A percentile compares a stretch with the other conserved stretches of the same genome.
phyloP scores from a whole-genome alignment of 768 basidiomycete species.

The Podaxis rugospora region DNA sequence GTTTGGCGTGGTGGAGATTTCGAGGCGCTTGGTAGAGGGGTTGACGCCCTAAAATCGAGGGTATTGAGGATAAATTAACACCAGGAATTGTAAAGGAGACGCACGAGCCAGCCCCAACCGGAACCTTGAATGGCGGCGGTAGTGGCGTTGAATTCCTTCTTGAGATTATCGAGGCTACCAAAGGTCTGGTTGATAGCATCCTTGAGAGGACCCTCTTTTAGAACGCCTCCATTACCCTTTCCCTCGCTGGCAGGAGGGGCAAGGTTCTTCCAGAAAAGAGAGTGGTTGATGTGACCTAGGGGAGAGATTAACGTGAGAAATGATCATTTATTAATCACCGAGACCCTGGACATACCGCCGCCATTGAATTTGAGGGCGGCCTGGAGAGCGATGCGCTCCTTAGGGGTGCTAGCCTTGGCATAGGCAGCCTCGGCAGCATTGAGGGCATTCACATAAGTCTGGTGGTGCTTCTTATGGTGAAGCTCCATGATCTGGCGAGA shows the following conservation, averaged over 20 bases:
- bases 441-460: constrained; percentile 90
- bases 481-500: constrained; percentile 90
- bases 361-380: constrained; percentile 96
- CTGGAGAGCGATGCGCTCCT: constrained; percentile 81
- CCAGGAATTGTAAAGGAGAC: constrained; percentile 17
- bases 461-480: constrained; percentile 90
- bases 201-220: constrained; percentile 66
- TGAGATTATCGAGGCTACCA: constrained; percentile 82
- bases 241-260: constrained; percentile 48
- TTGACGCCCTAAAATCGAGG: constrained; percentile 58
- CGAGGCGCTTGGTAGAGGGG: constrained; percentile 62
- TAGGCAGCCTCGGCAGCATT: constrained; percentile 92
- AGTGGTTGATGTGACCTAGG: constrained; percentile 88
- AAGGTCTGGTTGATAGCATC: constrained; percentile 76
- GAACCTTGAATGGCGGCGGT: constrained; percentile 94
- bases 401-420: constrained; percentile 55
- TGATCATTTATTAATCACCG: background rate
- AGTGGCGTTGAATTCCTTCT: constrained; percentile 79
- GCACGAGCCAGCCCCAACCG: constrained; percentile 97
- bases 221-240: constrained; percentile 55
- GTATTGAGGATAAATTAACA: background rate
- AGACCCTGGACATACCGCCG: constrained; percentile 53
- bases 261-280: constrained; percentile 97
- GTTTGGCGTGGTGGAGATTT: constrained; percentile 91
- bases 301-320: background rate